These are phyloP conservation scores for Herpetomonas tarakana DNA, from an alignment of 208 protist species.

Conservation along the genomic window DNA sequence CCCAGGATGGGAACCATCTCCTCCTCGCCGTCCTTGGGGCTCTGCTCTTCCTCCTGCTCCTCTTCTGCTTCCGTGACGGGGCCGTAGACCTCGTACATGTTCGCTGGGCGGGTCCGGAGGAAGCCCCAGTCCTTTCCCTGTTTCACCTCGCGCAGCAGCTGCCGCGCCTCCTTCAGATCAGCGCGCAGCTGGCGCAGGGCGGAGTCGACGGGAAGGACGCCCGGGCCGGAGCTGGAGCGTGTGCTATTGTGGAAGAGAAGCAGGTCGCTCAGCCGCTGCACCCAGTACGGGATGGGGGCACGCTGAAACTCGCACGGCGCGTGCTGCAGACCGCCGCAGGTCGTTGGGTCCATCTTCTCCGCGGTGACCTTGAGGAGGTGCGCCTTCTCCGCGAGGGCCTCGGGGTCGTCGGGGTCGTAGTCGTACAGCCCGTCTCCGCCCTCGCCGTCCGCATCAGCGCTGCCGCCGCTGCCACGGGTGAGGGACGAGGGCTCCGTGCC, in stretches of 20 bases:
- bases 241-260: constrained; percentile 38
- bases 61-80: background rate
- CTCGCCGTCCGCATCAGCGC: background rate
- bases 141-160: constrained; percentile 22
- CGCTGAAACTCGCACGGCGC: constrained; percentile 16
- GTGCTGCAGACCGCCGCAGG: background rate
- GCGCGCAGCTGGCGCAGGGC: constrained; percentile 26
- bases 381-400: constrained; percentile 11
- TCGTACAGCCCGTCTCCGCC: background rate
- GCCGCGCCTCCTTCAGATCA: constrained; percentile 23
- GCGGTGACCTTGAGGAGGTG: background rate
- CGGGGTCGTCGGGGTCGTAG: constrained; percentile 24
- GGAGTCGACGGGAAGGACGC: constrained; percentile 17
- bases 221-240: constrained; percentile 7
- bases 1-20: background rate
- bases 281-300: constrained; percentile 36
- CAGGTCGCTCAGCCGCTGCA: constrained; percentile 36
- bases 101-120: constrained; percentile 6
- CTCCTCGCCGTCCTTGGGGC: constrained; percentile 4
- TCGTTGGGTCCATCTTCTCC: background rate
- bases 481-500: constrained; percentile 4
- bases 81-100: constrained; percentile 14
- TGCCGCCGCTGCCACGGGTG: constrained; percentile 2
- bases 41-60: constrained; percentile 6
- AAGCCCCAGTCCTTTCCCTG: constrained; percentile 12